Base-by-base conservation (phyloP, 805 yeast species). In the Cyberlindnera samutprakarnensis region DNA sequence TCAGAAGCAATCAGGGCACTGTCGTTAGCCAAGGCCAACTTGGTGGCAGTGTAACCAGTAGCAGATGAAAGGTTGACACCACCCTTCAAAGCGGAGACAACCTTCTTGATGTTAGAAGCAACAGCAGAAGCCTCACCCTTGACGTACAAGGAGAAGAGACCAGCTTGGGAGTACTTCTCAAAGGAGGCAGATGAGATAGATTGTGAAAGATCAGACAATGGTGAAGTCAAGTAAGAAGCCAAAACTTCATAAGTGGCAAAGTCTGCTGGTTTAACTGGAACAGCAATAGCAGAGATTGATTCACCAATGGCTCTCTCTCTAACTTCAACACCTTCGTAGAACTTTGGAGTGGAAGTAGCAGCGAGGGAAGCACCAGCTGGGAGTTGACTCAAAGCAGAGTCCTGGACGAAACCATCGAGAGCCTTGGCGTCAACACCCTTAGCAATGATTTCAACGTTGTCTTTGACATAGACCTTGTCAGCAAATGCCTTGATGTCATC, bases 241-340 rank as follows among this genome's bases (percentile, higher is more conserved):
- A 90, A 71, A 18, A 78, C 75, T 54, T 80, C 76, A 61, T 68
- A 79, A 46, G 75, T 60, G 46, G 79, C 78, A 43, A 79, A 75
- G 35, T 77, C 77, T 32, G 70, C 66, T 38, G 72, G 57, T 46
- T 72, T 61, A 39, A 81, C 71, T 46, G 97, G 95, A 45, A 85
- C 68, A 55, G 92, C 94, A 51, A 92, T 67, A 35, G 78, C 78
- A 34, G 88, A 90, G 44, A 75, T 72, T 39, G 87, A 77, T 38
- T 67, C 66, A 44, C 83, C 85, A 27, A 67, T 44, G 36, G 72
- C 59, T 66, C 85, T 74, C 42, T 73, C 56, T 71, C 87, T 78
- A 39, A 75, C 60, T 58, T 78, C 75, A 57, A 69, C 80, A 46
- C 92, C 94, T 39, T 64, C 59, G 64, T 56, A 72, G 41, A 69